Evolutionary conservation across 179 eudicot genomes (phyloP), one percentile per base, ranked within the genome.

Genomic region (Spinacia oleracea): DNA sequence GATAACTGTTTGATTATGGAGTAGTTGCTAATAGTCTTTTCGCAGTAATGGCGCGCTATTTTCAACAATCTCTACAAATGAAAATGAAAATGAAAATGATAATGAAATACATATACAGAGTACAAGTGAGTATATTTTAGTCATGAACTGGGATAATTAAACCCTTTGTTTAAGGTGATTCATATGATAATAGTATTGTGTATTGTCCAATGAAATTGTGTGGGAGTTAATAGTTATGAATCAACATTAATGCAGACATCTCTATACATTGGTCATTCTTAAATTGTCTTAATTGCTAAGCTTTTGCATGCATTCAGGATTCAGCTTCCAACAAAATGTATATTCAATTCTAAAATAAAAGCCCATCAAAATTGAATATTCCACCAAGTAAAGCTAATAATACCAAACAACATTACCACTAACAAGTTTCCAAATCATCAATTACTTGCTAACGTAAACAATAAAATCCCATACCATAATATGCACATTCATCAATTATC

Each of bases 401-500:
- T 56, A 23, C 11, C 23, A 20, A 23, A 27, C 23, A 59, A 40
- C 31, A 64, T 76, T 31, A 76, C 29, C 63, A 46, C 56, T 75
- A 62, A 50, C 63, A 76, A 46, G 48, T 46, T 8, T 77, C 63
- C 31, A 11, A 4, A 63, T 65, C 71, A 62, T 46, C 71, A 45
- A 29, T 76, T 48, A 46, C 7, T 56, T 56, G 45, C 67, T 74
- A 74, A 5, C n/a, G 50, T 55, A 11, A 35, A 32, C 0, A 5
- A 55, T 1, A 3, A 58, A 38, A 74, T n/a, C n/a, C n/a, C n/a
- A 62, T 58, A 29, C 7, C 10, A 40, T 5, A 42, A 53, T 80
- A 75, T 80, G 63, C 79, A 75, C 83, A 76, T 62, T 62, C 27
- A 35, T 0, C 0, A 46, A 76, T 23, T 55, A 79, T 79, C 83